Evolutionary conservation across 2,329 filamentous ascomycete species (phyloP).

Genomic region (Mycogone perniciosa): DNA sequence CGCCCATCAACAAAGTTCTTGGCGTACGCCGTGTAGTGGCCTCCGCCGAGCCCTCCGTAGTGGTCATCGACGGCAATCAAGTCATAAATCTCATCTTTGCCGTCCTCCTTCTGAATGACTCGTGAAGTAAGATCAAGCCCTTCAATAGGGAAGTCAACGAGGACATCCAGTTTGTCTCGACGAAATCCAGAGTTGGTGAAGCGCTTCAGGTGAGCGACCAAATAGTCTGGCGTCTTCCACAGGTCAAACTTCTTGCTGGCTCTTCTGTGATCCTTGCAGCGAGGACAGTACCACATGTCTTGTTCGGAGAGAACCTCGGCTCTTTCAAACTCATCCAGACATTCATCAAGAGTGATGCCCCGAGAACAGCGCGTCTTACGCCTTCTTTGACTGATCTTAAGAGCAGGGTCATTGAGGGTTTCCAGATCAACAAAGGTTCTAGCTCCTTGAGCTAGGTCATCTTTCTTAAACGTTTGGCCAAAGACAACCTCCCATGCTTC

Average conservation of each 20-base stretch:
- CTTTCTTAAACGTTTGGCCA: conserved; percentile 29
- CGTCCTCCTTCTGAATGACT: conserved; percentile 72
- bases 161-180: conserved; percentile 83
- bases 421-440: conserved; percentile 50
- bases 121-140: conserved; percentile 75
- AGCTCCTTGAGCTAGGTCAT: conserved; percentile 49
- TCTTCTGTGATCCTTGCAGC: conserved; percentile 87
- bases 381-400: conserved; percentile 56
- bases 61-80: conserved; percentile 95
- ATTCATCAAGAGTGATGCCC: conserved; percentile 82
- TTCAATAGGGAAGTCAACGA: conserved; percentile 87
- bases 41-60: conserved; percentile 85
- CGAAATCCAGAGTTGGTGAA: conserved; percentile 81
- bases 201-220: conserved; percentile 91
- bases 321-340: conserved; percentile 89
- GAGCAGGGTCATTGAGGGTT: conserved; percentile 53
- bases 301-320: conserved; percentile 90
- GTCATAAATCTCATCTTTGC: conserved; percentile 82
- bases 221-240: conserved; percentile 93
- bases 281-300: conserved; percentile 95
- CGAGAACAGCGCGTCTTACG: conserved; percentile 50
- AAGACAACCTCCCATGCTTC: conserved; percentile 69
- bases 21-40: conserved; percentile 92
- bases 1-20: conserved; percentile 83
- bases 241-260: conserved; percentile 96